Base-by-base conservation (phyloP, 2,329 filamentous ascomycete species). In the Beauveria medogensis region DNA sequence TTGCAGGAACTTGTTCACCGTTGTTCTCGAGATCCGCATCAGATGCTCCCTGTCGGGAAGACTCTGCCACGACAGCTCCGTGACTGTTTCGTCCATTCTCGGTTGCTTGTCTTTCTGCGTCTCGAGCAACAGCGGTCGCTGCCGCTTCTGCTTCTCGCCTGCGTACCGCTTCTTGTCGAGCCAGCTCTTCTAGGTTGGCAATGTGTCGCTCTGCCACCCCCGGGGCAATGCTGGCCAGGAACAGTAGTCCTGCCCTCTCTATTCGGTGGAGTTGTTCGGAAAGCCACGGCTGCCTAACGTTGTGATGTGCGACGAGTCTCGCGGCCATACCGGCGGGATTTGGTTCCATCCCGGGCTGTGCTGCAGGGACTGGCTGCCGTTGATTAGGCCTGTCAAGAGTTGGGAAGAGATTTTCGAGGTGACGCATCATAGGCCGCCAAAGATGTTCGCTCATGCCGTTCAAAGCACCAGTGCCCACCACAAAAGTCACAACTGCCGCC, bases 151-250 rank as follows among this genome's bases (percentile, higher is more conserved):
- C 75, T 62, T 81, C 77, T 65, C 72, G 72, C 28, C 78, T 73
- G 63, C 77, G 71, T 46, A 73, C 69, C 65, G 80, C 80, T 2
- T 60, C 61, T 30, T 71, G 75, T 55, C 78, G 73, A 44, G 77
- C 79, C 60, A 82, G 78, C 4, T 78, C 80, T 65, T 84, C 82
- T 2, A 84, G 70, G 50, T 82, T 78, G 26, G 80, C 81, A 63
- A 88, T 87, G 63, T 88, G 85, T 54, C 84, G 75, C 71, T 88
- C 85, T 1, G 84, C 84, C 26, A 88, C 79, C 10, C 85, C 85
- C 1, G 85, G 85, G 2, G 85, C 83, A 63, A 88, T 80, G 68
- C 85, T 88, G 22, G 85, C 85, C 24, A 88, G 73, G 67, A 88
- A 88, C 26, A 88, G 74, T 18, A 88, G 77, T 0, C 82, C 77